phyloP scores from a whole-genome alignment of 2,329 filamentous ascomycete genomes.

The Lasiodiplodia sp. region DNA sequence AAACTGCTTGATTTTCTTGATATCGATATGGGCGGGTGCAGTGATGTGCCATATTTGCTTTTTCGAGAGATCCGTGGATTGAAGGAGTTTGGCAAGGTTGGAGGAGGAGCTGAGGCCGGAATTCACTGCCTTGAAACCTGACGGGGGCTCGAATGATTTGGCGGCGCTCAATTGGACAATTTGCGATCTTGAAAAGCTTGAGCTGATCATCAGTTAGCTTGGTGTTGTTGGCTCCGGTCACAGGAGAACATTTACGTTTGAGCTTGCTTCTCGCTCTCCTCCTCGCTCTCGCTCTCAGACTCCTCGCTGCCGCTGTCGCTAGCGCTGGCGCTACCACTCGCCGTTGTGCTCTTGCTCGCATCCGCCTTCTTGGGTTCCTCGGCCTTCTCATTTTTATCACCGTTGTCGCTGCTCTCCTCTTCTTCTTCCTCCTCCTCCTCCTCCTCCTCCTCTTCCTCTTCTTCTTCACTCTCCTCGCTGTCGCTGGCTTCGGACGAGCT shows the following conservation, averaged over 20 bases:
- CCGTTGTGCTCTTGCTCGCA: background rate
- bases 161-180: slow-evolving; percentile 40
- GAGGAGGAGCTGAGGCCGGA: slow-evolving; percentile 52
- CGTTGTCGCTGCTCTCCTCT: slow-evolving; percentile 28
- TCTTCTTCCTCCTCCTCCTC: slow-evolving; percentile 1
- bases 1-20: slow-evolving; percentile 70
- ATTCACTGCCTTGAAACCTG: slow-evolving; percentile 58
- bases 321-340: slow-evolving; percentile 6
- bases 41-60: slow-evolving; percentile 86
- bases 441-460: slow-evolving; percentile 17
- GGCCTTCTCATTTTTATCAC: slow-evolving; percentile 14
- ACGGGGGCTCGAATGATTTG: slow-evolving; percentile 45
- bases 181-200: slow-evolving; percentile 30
- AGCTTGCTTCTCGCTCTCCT: slow-evolving; percentile 41
- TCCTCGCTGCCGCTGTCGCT: slow-evolving; percentile 20
- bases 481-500: slow-evolving; percentile 29
- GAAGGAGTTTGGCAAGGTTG: slow-evolving; percentile 58
- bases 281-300: slow-evolving; percentile 44
- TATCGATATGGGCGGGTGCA: slow-evolving; percentile 72
- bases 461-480: slow-evolving; percentile 14
- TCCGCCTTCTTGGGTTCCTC: slow-evolving; percentile 12
- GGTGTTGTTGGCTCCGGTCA: slow-evolving; percentile 18
- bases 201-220: background rate
- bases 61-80: slow-evolving; percentile 65
- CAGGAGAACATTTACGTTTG: slow-evolving; percentile 35